Evolutionary conservation across 345 rosid species (phyloP).

Genomic region (Linum tenue): DNA sequence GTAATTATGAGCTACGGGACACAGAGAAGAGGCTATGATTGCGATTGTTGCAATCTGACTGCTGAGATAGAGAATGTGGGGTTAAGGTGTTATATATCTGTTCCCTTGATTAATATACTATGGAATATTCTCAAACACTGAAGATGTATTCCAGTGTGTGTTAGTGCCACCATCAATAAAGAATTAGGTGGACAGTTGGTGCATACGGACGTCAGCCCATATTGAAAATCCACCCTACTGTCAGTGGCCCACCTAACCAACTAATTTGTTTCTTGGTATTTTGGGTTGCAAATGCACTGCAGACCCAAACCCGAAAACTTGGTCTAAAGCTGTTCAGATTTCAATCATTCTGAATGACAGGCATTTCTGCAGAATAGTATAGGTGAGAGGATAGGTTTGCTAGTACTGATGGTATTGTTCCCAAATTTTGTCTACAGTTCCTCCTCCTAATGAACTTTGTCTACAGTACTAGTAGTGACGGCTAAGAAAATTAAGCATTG

Average conservation of each 20-base stretch:
- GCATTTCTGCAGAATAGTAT: too few species aligned
- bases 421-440: neutral
- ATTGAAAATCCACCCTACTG: too few species aligned
- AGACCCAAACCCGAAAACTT: neutral
- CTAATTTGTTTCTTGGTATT: neutral
- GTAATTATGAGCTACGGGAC: neutral
- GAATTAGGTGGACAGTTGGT: conserved; percentile 1
- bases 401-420: neutral
- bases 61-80: neutral
- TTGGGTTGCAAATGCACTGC: neutral
- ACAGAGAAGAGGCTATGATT: neutral
- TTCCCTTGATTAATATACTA: too few species aligned
- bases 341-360: too few species aligned
- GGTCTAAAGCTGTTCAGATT: too few species aligned
- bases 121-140: neutral
- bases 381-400: too few species aligned
- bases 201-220: neutral
- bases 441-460: too few species aligned
- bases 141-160: neutral
- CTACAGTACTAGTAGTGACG: too few species aligned
- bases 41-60: neutral
- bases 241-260: neutral
- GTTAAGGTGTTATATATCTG: neutral
- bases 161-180: neutral
- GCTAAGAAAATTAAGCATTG: neutral